A percentile compares a stretch with the other conserved stretches of the same genome.
Evolutionary conservation across 306 rosid genomes (phyloP).

Genomic region (Dalbergia cochinchinensis): DNA sequence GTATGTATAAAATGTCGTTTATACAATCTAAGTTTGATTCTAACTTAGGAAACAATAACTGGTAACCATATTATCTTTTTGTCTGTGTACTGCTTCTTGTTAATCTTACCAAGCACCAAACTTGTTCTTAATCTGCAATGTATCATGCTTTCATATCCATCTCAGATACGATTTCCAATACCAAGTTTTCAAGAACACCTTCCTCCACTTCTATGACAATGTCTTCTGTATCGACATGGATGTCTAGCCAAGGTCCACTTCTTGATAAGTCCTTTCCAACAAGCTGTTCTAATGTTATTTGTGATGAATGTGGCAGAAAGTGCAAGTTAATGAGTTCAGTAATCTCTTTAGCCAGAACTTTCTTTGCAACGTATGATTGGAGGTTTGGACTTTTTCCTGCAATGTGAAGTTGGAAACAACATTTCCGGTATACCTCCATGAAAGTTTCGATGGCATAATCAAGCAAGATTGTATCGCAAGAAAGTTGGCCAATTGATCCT

Average conservation of each 20-base stretch:
- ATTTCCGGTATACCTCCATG: conserved; percentile 49
- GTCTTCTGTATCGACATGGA: conserved; percentile 54
- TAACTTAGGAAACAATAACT: neutral
- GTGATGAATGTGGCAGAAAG: conserved; percentile 44
- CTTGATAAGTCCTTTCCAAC: conserved; percentile 58
- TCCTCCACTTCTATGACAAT: conserved; percentile 56
- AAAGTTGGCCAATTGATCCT: conserved; percentile 49
- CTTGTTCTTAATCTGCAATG: conserved; percentile 9
- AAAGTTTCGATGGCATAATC: conserved; percentile 66
- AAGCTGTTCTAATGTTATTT: conserved; percentile 52
- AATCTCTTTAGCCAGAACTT: conserved; percentile 57
- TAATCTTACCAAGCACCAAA: neutral
- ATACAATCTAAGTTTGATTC: neutral
- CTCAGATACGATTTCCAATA: conserved; percentile 62
- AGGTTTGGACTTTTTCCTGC: conserved; percentile 48
- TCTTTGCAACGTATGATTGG: conserved; percentile 50
- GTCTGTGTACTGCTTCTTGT: too few species aligned
- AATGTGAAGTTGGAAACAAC: conserved; percentile 53
- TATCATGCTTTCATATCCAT: conserved; percentile 43
- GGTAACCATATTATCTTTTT: neutral
- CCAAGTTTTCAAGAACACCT: conserved; percentile 61
- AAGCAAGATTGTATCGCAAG: conserved; percentile 48
- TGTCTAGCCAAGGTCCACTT: conserved; percentile 65
- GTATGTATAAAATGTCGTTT: neutral
- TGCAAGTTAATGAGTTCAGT: conserved; percentile 50